phyloP scores from a whole-genome alignment of 768 basidiomycete species.

The Boletales sp. region DNA sequence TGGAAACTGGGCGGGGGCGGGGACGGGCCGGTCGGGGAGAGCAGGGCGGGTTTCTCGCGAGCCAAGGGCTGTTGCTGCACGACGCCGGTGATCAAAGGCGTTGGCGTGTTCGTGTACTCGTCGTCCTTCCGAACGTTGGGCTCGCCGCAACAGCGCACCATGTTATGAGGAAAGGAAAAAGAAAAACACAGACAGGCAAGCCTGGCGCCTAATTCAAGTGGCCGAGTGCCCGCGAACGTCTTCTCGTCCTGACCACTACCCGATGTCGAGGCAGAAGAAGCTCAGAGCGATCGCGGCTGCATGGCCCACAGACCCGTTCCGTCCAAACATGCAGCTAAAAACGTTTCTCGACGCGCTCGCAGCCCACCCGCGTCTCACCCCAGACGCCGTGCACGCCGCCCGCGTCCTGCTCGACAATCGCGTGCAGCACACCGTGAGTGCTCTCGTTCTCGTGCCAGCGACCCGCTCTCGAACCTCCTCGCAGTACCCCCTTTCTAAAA shows the following conservation, averaged over 20 bases:
- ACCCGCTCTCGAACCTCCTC: constrained; percentile 10
- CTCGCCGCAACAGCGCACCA: constrained; percentile 67
- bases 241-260: neutral
- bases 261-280: constrained; percentile 35
- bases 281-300: constrained; percentile 52
- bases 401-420: constrained; percentile 52
- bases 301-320: constrained; percentile 73
- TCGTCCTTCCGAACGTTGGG: constrained; percentile 30
- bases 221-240: constrained; percentile 18
- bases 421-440: constrained; percentile 53
- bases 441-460: neutral
- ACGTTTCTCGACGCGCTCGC: constrained; percentile 62
- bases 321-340: constrained; percentile 72
- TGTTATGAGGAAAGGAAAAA: too few relatives aligned
- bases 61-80: constrained; percentile 52
- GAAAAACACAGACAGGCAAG: too few relatives aligned
- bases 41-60: constrained; percentile 42
- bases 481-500: constrained; percentile 66
- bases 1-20: constrained; percentile 43
- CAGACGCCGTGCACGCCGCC: constrained; percentile 56
- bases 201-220: too few relatives aligned
- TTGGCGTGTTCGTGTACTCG: constrained; percentile 32
- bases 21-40: constrained; percentile 39
- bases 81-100: constrained; percentile 31
- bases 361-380: constrained; percentile 64